Conservation (phyloP, 306 rosid species). For the Castanea crenata region DNA sequence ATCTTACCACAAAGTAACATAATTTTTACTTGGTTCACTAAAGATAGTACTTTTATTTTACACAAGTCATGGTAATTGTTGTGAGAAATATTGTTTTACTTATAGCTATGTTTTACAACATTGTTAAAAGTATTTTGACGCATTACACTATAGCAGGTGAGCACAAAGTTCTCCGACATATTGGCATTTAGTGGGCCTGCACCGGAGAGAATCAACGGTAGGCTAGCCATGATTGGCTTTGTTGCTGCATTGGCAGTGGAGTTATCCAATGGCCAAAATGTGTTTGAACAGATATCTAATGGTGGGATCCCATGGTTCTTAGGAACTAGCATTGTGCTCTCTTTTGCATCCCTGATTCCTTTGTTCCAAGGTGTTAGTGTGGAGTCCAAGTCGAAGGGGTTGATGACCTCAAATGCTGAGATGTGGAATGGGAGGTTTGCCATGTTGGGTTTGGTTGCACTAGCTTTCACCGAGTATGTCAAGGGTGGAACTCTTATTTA, state of each 20-base stretch:
- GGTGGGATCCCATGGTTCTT: conserved; percentile 75
- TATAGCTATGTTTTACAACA: no score
- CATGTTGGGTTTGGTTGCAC: conserved; percentile 78
- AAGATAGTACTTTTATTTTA: no score
- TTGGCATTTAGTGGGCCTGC: conserved; percentile 85
- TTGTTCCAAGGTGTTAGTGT: conserved; percentile 61
- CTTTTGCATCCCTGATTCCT: conserved; percentile 73
- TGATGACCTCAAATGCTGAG: conserved; percentile 72
- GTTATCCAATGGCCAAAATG: conserved; percentile 56
- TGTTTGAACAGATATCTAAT: conserved; percentile 53
- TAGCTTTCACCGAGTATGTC: conserved; percentile 64
- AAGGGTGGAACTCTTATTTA: conserved; percentile 72
- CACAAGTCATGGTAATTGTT: no score
- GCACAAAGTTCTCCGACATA: conserved; percentile 53
- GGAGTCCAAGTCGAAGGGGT: conserved; percentile 57
- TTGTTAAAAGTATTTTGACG: neutral
- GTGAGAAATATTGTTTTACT: no score
- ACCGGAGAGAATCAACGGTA: conserved; percentile 90
- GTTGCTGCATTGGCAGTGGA: conserved; percentile 79
- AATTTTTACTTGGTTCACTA: no score
- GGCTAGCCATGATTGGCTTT: conserved; percentile 86
- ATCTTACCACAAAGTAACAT: no score
- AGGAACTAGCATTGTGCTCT: conserved; percentile 47
- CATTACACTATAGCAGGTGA: conserved; percentile 24
- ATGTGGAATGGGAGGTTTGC: conserved; percentile 84